Base-by-base conservation (phyloP, 768 basidiomycete genomes). In the Solioccasus polychromus region DNA sequence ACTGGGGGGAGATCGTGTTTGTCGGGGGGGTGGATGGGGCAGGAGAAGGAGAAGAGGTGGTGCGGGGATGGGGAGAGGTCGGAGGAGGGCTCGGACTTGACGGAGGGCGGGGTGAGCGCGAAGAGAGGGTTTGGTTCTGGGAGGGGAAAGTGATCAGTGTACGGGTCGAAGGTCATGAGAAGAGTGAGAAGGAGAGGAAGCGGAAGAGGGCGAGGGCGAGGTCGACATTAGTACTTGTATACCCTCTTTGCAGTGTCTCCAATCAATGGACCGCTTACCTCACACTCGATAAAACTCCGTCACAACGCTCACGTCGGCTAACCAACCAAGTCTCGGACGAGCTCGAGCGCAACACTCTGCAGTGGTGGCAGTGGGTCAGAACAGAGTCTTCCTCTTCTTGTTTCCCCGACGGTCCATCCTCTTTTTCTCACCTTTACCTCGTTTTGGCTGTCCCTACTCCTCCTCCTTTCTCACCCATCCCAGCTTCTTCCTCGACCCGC, bases 41-140 rank as follows among this genome's bases (percentile, higher is more conserved):
- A 66, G 0, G 53, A 35, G 5, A 66, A 66, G 0, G 64, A 32
- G 11, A 68, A 64, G 0, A 50, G 0, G 19, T 47, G 52, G 6
- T 44, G 49, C 11, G 62, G 51, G 0, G 65, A 46, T 4, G 57
- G 57, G 1, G 58, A 56, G n/a, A 50, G 47, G 42, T 60, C 55
- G 26, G 62, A 53, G 24, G 60, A 57, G 1, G 52, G 45, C 44
- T 65, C 64, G 8, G 66, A 66, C 48, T 65, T 65, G 17, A 65
- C 57, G 14, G 64, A 59, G 15, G 50, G 56, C 1, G 31, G 17
- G 32, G 12, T 17, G 42, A 42, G 1, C 5, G 23, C 2, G 11
- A 47, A 37, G 7, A 36, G 35, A 10, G 23, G 10, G 1, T 38
- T 35, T 23, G 43, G 11, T 39, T 59, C 53, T 53, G 60, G 2